Percentiles rank a stretch among this genome's conserved stretches.
phyloP scores from a whole-genome alignment of 495 filamentous ascomycete species.

The Aspergillus indologenus region DNA sequence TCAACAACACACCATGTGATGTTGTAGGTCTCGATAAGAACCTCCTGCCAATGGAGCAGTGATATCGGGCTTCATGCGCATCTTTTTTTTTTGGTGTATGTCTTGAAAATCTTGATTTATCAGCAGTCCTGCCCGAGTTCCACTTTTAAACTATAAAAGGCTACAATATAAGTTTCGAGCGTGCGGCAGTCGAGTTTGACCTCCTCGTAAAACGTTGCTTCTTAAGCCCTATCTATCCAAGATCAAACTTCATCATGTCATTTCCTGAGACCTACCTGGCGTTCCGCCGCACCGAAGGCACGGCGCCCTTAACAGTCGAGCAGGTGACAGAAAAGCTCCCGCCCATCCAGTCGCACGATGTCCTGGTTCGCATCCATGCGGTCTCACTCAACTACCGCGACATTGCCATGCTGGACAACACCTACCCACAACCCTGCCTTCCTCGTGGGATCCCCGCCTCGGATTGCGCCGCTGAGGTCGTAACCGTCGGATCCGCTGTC shows the following conservation, averaged over 20 bases:
- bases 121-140: neutral
- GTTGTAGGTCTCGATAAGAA: no score
- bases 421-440: constrained; percentile 42
- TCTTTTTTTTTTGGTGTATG: neutral
- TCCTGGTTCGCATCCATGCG: constrained; percentile 45
- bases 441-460: constrained; percentile 77
- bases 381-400: constrained; percentile 52
- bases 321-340: constrained; percentile 20
- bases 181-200: no score
- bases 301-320: neutral
- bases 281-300: neutral
- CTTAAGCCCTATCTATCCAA: no score
- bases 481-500: constrained; percentile 55
- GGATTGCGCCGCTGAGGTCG: constrained; percentile 73
- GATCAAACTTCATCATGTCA: neutral
- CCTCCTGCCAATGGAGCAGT: no score
- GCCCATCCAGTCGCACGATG: constrained; percentile 35
- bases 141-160: neutral
- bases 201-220: no score
- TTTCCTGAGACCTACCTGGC: neutral
- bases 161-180: neutral
- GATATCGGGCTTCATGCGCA: neutral
- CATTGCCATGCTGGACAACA: constrained; percentile 29
- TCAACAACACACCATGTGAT: no score
- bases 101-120: neutral